These are phyloP conservation scores for Drechslerella coelobrocha DNA, from an alignment of 2,329 filamentous ascomycete species.

Conservation along the genomic window DNA sequence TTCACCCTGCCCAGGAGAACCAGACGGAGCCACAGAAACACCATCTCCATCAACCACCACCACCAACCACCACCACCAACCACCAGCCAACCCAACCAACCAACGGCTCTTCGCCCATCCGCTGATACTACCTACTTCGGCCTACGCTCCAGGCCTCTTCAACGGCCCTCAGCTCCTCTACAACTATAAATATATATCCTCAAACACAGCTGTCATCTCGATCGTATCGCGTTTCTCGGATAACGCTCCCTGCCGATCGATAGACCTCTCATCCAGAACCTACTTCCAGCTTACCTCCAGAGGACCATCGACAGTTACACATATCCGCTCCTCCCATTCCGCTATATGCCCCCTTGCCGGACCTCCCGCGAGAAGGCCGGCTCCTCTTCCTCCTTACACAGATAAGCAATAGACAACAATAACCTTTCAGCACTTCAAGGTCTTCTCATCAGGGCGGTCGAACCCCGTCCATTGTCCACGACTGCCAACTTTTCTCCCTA, in stretches of 20 bases:
- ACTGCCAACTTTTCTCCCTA: too few species aligned
- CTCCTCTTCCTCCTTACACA: background rate
- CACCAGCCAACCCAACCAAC: background rate
- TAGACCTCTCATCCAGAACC: constrained; percentile 15
- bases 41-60: background rate
- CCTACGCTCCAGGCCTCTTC: background rate
- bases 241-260: constrained; percentile 7
- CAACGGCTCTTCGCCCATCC: constrained; percentile 2
- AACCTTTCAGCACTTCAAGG: background rate
- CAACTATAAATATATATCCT: background rate
- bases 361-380: background rate
- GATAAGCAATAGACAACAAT: background rate
- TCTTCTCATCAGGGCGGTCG: background rate
- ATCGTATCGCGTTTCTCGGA: constrained; percentile 21
- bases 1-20: constrained; percentile 15
- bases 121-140: too few species aligned
- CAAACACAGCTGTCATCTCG: background rate
- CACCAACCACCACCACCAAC: constrained; percentile 16
- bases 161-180: constrained; percentile 1
- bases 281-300: constrained; percentile 25
- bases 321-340: constrained; percentile 20
- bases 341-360: constrained; percentile 18
- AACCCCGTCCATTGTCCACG: background rate
- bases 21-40: constrained; percentile 2
- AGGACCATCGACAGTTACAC: constrained; percentile 39